These are phyloP conservation scores for Diaporthe sp. DNA, from an alignment of 2,329 filamentous ascomycete species.

Conservation along the genomic window DNA sequence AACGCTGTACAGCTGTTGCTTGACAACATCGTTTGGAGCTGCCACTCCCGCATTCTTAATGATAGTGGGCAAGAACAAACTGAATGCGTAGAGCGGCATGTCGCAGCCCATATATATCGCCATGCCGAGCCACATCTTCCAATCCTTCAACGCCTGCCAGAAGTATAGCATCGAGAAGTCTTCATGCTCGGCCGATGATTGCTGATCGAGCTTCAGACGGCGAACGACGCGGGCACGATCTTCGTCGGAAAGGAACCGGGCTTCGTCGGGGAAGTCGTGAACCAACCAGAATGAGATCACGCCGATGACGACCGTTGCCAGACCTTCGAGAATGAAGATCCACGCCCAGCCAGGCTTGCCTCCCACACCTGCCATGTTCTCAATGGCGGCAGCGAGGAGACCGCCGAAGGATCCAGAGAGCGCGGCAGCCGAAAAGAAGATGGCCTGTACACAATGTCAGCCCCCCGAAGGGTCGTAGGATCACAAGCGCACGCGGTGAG, in stretches of 20 bases:
- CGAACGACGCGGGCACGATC: slow-evolving; percentile 79
- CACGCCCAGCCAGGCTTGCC: slow-evolving; percentile 68
- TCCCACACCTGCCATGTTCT: slow-evolving; percentile 73
- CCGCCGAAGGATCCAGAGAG: slow-evolving; percentile 82
- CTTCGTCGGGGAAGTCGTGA: slow-evolving; percentile 83
- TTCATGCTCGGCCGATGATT: slow-evolving; percentile 77
- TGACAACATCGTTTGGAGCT: slow-evolving; percentile 56
- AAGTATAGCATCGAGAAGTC: slow-evolving; percentile 79
- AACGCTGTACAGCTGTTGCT: slow-evolving; percentile 79
- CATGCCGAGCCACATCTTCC: slow-evolving; percentile 76
- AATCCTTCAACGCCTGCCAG: slow-evolving; percentile 79
- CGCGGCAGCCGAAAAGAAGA: slow-evolving; percentile 86
- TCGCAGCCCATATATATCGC: slow-evolving; percentile 63
- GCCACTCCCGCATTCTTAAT: slow-evolving; percentile 53
- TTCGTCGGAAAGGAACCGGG: slow-evolving; percentile 74
- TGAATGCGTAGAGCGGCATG: slow-evolving; percentile 65
- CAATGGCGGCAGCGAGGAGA: slow-evolving; percentile 77
- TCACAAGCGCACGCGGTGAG: neutral
- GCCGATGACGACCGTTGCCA: slow-evolving; percentile 77
- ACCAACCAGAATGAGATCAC: slow-evolving; percentile 79
- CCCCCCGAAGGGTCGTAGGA: neutral
- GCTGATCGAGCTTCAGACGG: slow-evolving; percentile 76
- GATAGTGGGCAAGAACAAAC: slow-evolving; percentile 72
- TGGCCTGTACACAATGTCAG: slow-evolving; percentile 57
- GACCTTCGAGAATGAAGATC: slow-evolving; percentile 77